Conservation (phyloP, 2,329 filamentous ascomycete genomes). For the Zasmidium cellare region DNA sequence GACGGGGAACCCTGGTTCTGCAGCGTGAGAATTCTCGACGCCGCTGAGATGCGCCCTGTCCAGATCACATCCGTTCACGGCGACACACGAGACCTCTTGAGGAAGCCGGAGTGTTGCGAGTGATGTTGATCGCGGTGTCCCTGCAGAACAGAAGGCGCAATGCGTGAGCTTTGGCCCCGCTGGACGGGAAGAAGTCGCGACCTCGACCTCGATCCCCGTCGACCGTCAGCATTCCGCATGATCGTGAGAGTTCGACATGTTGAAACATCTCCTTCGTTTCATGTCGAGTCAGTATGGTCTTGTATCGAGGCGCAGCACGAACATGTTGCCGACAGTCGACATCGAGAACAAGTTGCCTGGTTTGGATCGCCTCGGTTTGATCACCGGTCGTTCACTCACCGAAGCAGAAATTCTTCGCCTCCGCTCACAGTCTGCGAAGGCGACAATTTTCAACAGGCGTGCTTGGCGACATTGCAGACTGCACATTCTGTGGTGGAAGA, state of each 20-base stretch:
- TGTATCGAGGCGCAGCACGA: background rate
- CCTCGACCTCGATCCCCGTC: background rate
- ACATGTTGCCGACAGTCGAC: background rate
- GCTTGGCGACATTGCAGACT: too few species aligned
- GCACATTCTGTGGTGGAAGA: too few species aligned
- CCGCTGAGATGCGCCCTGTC: background rate
- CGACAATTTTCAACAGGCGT: too few species aligned
- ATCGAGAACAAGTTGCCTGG: background rate
- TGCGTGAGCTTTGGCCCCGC: background rate
- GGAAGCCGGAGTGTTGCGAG: background rate
- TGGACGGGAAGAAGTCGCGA: background rate
- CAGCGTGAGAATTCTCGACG: background rate
- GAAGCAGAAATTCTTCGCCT: too few species aligned
- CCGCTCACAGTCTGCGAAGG: too few species aligned
- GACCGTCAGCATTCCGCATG: background rate
- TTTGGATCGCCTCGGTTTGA: too few species aligned
- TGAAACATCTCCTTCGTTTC: conserved; percentile 6
- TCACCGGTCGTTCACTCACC: too few species aligned
- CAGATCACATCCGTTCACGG: background rate
- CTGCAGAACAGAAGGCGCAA: background rate
- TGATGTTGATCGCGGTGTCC: background rate
- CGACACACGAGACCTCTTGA: background rate
- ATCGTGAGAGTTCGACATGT: background rate
- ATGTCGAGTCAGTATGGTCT: conserved; percentile 7
- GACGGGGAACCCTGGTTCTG: background rate